Conservation (phyloP, 305 asterid genomes). For the Salvia sclarea region DNA sequence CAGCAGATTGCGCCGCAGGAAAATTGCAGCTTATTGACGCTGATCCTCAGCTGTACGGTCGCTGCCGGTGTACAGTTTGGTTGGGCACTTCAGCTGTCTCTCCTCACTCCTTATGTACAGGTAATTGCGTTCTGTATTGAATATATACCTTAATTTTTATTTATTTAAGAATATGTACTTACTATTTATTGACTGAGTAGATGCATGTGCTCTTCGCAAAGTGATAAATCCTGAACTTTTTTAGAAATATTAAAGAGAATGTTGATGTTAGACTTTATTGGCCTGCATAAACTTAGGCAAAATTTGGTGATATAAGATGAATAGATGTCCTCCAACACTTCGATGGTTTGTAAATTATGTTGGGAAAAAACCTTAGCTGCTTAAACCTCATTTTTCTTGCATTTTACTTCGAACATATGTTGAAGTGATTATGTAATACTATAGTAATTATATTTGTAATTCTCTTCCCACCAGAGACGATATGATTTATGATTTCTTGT, state of each 20-base stretch:
- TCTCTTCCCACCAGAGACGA: slow-evolving; percentile 10
- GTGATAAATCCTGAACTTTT: slow-evolving; percentile 19
- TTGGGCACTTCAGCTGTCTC: slow-evolving; percentile 98
- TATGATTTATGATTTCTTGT: background rate
- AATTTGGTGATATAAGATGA: background rate
- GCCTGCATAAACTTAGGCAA: background rate
- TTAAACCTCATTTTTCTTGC: background rate
- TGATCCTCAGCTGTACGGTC: slow-evolving; percentile 88
- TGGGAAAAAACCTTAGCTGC: background rate
- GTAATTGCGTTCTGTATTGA: slow-evolving; percentile 33
- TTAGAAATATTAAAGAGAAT: slow-evolving; percentile 1
- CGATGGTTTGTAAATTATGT: slow-evolving; percentile 8
- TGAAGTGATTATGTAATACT: background rate
- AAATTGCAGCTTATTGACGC: slow-evolving; percentile 54
- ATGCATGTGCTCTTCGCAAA: slow-evolving; percentile 16
- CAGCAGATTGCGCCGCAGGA: slow-evolving; percentile 40
- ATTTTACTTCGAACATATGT: background rate
- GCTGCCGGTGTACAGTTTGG: slow-evolving; percentile 99
- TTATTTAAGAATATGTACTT: background rate
- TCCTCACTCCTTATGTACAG: slow-evolving; percentile 98
- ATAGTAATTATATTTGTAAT: background rate
- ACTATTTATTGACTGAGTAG: background rate
- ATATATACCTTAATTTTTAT: background rate
- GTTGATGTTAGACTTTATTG: background rate
- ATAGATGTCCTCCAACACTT: background rate